Evolutionary conservation across 2,329 filamentous ascomycete species (phyloP), one percentile per base, ranked within the genome.

Genomic region (Zalaria obscura): DNA sequence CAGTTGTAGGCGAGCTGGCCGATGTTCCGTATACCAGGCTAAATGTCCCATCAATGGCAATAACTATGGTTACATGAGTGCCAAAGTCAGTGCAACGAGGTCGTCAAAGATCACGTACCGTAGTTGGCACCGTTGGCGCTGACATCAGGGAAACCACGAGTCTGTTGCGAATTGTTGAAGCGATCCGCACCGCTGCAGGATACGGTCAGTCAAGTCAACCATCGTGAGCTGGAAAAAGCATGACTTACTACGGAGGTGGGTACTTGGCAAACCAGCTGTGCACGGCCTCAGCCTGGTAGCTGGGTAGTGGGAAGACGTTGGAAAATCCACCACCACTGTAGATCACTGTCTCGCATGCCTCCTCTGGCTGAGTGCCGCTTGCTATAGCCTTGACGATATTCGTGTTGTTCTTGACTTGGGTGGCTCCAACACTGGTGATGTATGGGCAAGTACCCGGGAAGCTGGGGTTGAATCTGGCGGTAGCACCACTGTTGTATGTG

Each of bases 351-450:
- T 68, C 61, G 45, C 67, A 67, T 7, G 68, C 67, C 36, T 61
- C 57, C 48, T 71, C 67, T 1, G 64, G 53, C 35, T 57, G 47
- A 2, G 46, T 47, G 25, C 48, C 48, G 4, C 39, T 47, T 10
- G 46, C 51, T 5, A 52, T 40, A 3, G 45, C 57, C 7, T 53
- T 53, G 18, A 54, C 55, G 36, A 65, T 56, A 2, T 62, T 60
- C 5, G 59, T 60, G n/a, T 58, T 59, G 37, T 58, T 56, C 33
- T 55, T 54, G 41, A 66, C 57, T 52, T 68, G 59, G 0, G 72
- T 74, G 6, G 69, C 71, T 25, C 72, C 71, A 1, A 75, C 69
- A 3, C 66, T 61, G 0, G 68, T 72, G 18, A 74, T 55, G 48
- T 66, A 73, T 25, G 57, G 70, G 48, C 70, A 73, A 5, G 58